Evolutionary conservation across 176 grass and related monocot genomes (phyloP).

Genomic region (Areca catechu): DNA sequence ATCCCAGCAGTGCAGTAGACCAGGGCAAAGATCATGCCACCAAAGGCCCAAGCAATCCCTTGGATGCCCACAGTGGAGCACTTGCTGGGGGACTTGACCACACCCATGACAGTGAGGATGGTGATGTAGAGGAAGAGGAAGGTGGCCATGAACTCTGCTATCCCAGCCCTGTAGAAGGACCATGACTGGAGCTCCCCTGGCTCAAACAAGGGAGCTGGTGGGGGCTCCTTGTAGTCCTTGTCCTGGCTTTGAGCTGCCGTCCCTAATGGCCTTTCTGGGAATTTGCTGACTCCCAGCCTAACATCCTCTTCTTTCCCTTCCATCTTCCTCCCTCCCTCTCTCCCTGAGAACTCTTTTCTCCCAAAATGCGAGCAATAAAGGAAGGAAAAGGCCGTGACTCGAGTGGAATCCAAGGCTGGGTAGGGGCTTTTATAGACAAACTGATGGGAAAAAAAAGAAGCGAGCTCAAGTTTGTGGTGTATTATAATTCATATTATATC

Average conservation of each 20-base stretch:
- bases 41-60: constrained; percentile 17
- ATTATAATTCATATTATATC: too few relatives aligned
- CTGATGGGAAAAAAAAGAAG: too few relatives aligned
- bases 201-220: constrained; percentile 12
- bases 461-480: too few relatives aligned
- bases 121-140: constrained; percentile 20
- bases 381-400: too few relatives aligned
- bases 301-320: constrained; percentile 49
- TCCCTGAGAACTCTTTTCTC: neutral
- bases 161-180: constrained; percentile 14
- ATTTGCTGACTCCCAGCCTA: constrained; percentile 35
- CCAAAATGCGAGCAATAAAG: too few relatives aligned
- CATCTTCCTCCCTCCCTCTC: constrained; percentile 15
- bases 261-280: constrained; percentile 37
- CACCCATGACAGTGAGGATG: constrained; percentile 20
- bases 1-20: constrained; percentile 21
- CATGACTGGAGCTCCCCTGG: constrained; percentile 4
- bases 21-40: constrained; percentile 21
- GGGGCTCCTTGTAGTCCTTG: constrained; percentile 20
- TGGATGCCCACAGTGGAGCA: constrained; percentile 17
- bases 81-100: constrained; percentile 3
- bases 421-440: too few relatives aligned
- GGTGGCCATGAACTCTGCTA: constrained; percentile 15
- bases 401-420: too few relatives aligned
- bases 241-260: constrained; percentile 37